Base-by-base conservation (phyloP, 2,329 filamentous ascomycete genomes). In the Arthrobotrys iridis region DNA sequence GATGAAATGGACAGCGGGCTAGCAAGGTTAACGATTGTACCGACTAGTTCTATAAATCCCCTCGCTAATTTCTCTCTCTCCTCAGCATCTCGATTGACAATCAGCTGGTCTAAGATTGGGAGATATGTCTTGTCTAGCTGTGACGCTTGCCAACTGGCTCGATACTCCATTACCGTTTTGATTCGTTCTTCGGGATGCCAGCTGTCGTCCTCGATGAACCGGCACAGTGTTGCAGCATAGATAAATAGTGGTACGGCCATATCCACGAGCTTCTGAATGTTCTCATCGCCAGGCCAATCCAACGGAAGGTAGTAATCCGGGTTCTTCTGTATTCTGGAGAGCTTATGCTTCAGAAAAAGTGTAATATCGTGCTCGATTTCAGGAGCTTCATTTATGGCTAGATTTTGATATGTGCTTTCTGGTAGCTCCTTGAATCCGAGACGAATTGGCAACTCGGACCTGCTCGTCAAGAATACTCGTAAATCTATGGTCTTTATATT, bases 141-240 rank as follows among this genome's bases (percentile, higher is more conserved):
- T n/a, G 22, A 5, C 20, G 4, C 15, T 7, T 11, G 30, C 11
- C 24, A 15, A 11, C 48, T 22, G 2, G 26, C 40, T 66, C 43
- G 46, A n/a, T 20, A 45, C 63, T 28, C 18, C 22, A 64, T 46
- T 2, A 68, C 40, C 1, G 35, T 24, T 28, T 22, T 50, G 5
- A 77, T 24, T 10, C 37, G 68, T 26, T 67, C 48, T 41, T 65
- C 18, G 1, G 66, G 45, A 66, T 73, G 35, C 28, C 20, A 40
- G 6, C 30, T 7, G 2, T 30, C 24, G 10, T 63, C 59, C 13
- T 57, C 20, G 41, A 82, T 74, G 46, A 80, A 81, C 3, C 77
- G 79, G 73, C 79, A 81, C n/a, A 73, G 70, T n/a, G 79, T 80
- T 24, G 78, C 72, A 24, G 79, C 77, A 67, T 72, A 80, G 35